Conservation (phyloP, 2,329 filamentous ascomycete species). For the Chrysoporthe puriensis region DNA sequence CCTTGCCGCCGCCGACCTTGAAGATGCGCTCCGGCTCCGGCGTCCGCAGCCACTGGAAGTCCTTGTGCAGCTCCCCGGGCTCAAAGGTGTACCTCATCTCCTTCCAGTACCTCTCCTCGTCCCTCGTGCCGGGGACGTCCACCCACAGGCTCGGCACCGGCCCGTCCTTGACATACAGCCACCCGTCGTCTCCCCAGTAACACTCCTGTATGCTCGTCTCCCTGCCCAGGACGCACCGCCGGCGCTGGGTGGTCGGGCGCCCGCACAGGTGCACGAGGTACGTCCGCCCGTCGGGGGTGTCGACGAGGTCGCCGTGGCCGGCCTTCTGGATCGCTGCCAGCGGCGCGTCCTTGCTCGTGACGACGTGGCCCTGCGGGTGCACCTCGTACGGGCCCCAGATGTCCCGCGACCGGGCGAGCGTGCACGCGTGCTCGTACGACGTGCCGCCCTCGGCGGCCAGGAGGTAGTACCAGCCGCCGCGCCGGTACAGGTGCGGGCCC, state of each 20-base stretch:
- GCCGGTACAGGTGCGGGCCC: conserved; percentile 62
- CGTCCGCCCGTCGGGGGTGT: conserved; percentile 55
- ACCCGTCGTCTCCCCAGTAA: conserved; percentile 62
- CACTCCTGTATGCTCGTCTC: conserved; percentile 63
- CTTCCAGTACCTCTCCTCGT: conserved; percentile 55
- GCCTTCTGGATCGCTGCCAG: conserved; percentile 54
- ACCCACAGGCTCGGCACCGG: conserved; percentile 58
- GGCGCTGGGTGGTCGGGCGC: conserved; percentile 54
- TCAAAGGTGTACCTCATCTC: conserved; percentile 52
- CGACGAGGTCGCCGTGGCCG: conserved; percentile 58
- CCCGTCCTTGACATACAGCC: conserved; percentile 64
- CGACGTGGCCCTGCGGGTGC: conserved; percentile 60
- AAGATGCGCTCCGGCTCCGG: conserved; percentile 60
- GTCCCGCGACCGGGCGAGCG: conserved; percentile 55
- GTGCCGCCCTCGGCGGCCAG: conserved; percentile 65
- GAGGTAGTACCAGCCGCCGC: conserved; percentile 62
- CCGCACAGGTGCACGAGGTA: conserved; percentile 59
- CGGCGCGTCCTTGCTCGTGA: conserved; percentile 56
- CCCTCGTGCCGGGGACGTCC: conserved; percentile 51
- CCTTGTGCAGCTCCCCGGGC: conserved; percentile 45
- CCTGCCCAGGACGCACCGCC: conserved; percentile 57
- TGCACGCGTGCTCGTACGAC: conserved; percentile 63
- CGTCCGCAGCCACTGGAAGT: conserved; percentile 63
- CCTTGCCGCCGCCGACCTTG: conserved; percentile 39
- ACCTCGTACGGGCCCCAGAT: conserved; percentile 66